A percentile compares a stretch with the other conserved stretches of the same genome.
Evolutionary conservation across 179 eudicot genomes (phyloP).

Genomic region (Actinidia arguta): DNA sequence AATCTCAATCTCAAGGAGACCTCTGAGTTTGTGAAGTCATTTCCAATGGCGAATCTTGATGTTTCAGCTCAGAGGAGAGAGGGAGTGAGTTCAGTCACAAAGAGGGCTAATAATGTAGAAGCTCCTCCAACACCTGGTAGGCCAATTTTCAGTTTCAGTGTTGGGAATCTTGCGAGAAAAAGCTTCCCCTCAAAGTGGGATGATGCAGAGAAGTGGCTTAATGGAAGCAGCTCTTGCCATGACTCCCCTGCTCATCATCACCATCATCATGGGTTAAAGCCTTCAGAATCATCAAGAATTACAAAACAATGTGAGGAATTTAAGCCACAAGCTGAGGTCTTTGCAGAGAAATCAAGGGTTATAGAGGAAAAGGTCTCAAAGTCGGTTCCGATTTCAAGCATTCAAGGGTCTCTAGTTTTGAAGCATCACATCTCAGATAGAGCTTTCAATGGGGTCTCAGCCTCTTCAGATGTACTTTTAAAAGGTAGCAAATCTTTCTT

Average conservation of each 20-base stretch:
- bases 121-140: constrained; percentile 86
- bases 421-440: constrained; percentile 36
- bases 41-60: constrained; percentile 52
- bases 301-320: constrained; percentile 30
- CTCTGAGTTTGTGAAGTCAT: constrained; percentile 73
- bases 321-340: constrained; percentile 34
- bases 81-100: constrained; percentile 24
- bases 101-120: constrained; percentile 39
- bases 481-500: constrained; percentile 54
- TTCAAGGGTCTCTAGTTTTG: constrained; percentile 32
- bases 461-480: constrained; percentile 54
- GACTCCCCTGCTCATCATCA: constrained; percentile 62
- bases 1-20: constrained; percentile 74
- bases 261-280: constrained; percentile 17
- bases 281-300: constrained; percentile 20
- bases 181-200: constrained; percentile 91
- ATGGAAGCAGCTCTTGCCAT: constrained; percentile 48
- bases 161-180: constrained; percentile 44
- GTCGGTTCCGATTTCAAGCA: constrained; percentile 24
- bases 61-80: constrained; percentile 29
- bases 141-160: constrained; percentile 81
- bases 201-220: constrained; percentile 93
- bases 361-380: constrained; percentile 48
- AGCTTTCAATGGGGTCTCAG: constrained; percentile 47
- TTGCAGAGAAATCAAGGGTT: constrained; percentile 59